Base-by-base conservation (phyloP, 371 early-diverging fungal species). In the Sporodiniella umbellata region DNA sequence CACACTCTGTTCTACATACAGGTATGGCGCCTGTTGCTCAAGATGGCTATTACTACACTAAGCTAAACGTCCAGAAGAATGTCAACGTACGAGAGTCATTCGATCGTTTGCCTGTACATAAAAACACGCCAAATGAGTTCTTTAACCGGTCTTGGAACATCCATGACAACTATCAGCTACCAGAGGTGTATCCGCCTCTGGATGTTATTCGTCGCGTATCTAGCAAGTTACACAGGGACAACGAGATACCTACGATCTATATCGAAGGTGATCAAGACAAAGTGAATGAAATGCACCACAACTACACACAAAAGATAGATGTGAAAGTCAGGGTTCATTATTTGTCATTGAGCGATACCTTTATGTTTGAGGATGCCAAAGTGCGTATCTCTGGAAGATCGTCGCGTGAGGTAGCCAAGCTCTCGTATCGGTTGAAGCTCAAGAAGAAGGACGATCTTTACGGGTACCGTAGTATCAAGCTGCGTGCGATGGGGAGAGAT, bases 391-490 rank as follows among this genome's bases (percentile, higher is more conserved):
- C 64, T 25, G 68, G 68, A 8, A 56, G 58, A 8, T 55, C 58
- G 10, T 61, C 64, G 8, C 58, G 56, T 19, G 45, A 15, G 14
- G 42, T 58, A 12, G 45, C 53, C 4, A 64, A 64, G 25, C 37
- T 61, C 17, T 54, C 62, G 12, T 68, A 64, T 24, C 44, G 33
- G 4, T 5, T 68, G 2, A 61, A 57, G 10, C 12, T 60, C 3
- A 43, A 51, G 3, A 53, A 53, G n/a, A 49, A 47, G 33, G 23
- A 19, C n/a, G 43, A 51, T 30, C 49, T 75, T 7, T 73, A 63
- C 37, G 73, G 66, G n/a, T 69, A 64, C 11, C 69, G 68, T 42
- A 72, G 68, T 22, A n/a, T 79, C 48, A 79, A 77, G 58, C 31
- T 79, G 17, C 70, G 77, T n/a, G 62, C 80, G 28, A 45, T 61